Evolutionary conservation across 2,329 filamentous ascomycete genomes (phyloP).

Genomic region (Colletotrichum somersetense): DNA sequence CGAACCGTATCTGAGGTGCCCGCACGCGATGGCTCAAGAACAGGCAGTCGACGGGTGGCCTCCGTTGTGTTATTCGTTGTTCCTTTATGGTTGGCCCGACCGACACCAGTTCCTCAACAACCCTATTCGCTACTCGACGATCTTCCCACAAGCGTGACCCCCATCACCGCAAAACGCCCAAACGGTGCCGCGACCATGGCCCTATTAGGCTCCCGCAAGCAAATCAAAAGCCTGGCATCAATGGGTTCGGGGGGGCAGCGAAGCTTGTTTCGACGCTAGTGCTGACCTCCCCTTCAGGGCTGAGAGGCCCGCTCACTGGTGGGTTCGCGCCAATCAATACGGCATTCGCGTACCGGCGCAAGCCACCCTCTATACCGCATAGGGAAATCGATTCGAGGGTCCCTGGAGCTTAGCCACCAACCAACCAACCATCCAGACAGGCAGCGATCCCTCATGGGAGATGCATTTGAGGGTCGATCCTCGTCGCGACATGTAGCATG

Average conservation of each 20-base stretch:
- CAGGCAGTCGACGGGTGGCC: background rate
- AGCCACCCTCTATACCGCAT: background rate
- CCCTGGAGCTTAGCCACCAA: background rate
- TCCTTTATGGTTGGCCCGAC: background rate
- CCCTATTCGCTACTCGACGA: background rate
- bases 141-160: background rate
- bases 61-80: background rate
- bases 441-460: no score
- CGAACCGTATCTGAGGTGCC: background rate
- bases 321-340: constrained; percentile 5
- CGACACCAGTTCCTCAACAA: background rate
- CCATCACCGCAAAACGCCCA: background rate
- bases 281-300: background rate
- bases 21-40: background rate
- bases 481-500: no score
- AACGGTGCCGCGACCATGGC: background rate
- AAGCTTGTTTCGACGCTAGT: constrained; percentile 39
- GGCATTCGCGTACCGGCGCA: constrained; percentile 14
- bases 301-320: background rate
- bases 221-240: no score
- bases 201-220: background rate
- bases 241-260: background rate
- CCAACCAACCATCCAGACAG: background rate
- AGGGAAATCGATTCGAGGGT: constrained; percentile 6
- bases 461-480: no score